These are phyloP conservation scores for Aspergillus hancockii DNA, from an alignment of 495 filamentous ascomycete genomes.

Conservation along the genomic window DNA sequence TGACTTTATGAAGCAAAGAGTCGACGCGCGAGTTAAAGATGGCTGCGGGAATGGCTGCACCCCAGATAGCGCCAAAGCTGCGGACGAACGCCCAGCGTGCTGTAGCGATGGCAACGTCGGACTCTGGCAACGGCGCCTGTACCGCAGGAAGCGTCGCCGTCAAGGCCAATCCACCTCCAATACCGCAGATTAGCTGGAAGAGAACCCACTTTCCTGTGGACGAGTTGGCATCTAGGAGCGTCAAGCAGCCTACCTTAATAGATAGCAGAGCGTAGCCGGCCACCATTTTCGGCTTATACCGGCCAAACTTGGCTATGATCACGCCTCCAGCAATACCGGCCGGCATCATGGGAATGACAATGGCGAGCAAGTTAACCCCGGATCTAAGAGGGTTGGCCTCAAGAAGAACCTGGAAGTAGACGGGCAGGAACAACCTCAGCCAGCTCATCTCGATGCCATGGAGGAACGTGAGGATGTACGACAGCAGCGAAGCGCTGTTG, in stretches of 20 bases:
- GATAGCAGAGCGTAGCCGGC: constrained; percentile 38
- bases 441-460: constrained; percentile 25
- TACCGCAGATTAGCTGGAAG: constrained; percentile 34
- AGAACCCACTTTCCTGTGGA: constrained; percentile 27
- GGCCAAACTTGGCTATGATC: constrained; percentile 41
- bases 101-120: constrained; percentile 42
- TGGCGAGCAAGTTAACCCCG: constrained; percentile 42
- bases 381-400: constrained; percentile 29
- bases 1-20: neutral
- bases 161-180: constrained; percentile 34
- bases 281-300: constrained; percentile 47
- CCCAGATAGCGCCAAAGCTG: constrained; percentile 51
- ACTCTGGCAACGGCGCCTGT: constrained; percentile 35
- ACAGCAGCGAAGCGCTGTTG: constrained; percentile 21
- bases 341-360: constrained; percentile 31
- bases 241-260: constrained; percentile 45
- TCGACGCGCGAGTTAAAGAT: constrained; percentile 41
- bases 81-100: constrained; percentile 49
- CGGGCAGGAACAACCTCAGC: constrained; percentile 46
- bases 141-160: constrained; percentile 38
- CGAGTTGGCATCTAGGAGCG: constrained; percentile 29
- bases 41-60: constrained; percentile 47
- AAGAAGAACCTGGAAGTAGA: constrained; percentile 50
- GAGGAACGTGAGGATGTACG: constrained; percentile 26
- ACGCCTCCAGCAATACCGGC: constrained; percentile 30